A percentile compares a stretch with the other conserved stretches of the same genome.
phyloP scores from a whole-genome alignment of 371 early-diverging fungal species.

The Haplosporangium sp. region DNA sequence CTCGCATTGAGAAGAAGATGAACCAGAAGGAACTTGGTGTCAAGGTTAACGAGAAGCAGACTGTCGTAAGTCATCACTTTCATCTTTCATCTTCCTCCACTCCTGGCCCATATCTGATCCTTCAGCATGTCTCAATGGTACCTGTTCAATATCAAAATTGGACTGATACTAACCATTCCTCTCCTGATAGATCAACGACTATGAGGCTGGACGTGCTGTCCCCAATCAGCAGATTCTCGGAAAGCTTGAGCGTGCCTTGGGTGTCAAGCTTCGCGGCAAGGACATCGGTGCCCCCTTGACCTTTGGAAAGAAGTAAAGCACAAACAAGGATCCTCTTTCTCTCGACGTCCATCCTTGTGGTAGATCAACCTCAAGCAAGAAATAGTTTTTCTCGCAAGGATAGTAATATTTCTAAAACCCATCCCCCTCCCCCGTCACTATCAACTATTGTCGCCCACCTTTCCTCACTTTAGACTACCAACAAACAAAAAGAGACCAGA shows the following conservation, averaged over 20 bases:
- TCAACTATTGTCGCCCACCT: no score
- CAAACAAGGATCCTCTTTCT: no score
- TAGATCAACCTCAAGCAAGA: no score
- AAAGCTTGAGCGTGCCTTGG: conserved; percentile 91
- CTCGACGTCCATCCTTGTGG: no score
- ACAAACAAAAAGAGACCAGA: no score
- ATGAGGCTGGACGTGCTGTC: conserved; percentile 87
- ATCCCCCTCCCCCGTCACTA: no score
- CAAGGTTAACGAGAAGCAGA: conserved; percentile 85
- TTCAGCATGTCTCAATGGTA: background rate
- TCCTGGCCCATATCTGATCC: background rate
- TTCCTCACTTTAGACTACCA: no score
- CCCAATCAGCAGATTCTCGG: conserved; percentile 94
- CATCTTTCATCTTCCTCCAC: background rate
- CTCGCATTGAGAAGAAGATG: conserved; percentile 77
- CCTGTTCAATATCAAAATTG: background rate
- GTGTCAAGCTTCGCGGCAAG: conserved; percentile 92
- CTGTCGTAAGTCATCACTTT: conserved; percentile 61
- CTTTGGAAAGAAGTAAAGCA: conserved; percentile 76
- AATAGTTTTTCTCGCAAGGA: no score
- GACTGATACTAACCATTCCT: background rate
- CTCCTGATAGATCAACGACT: conserved; percentile 76
- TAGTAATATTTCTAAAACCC: no score
- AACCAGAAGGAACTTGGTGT: conserved; percentile 94
- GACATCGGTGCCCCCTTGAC: conserved; percentile 82